A percentile compares a stretch with the other conserved stretches of the same genome.
Conservation (phyloP, 2,329 filamentous ascomycete genomes). For the Monilinia fructicola region DNA sequence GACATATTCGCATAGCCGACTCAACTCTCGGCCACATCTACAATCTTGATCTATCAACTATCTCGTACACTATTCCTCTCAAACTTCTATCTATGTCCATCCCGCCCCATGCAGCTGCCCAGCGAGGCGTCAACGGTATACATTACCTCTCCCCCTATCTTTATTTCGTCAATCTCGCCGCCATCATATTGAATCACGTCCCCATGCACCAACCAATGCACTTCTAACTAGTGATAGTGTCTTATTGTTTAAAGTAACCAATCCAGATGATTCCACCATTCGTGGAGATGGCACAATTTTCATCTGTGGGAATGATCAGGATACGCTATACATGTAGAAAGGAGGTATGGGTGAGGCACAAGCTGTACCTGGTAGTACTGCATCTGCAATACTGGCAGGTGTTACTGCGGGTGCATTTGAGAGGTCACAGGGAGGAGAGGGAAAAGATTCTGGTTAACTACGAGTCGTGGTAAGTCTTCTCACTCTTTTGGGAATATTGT, state of each 20-base stretch:
- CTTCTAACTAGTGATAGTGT: neutral
- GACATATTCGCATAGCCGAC: slow-evolving; percentile 33
- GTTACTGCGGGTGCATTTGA: slow-evolving; percentile 29
- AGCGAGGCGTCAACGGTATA: slow-evolving; percentile 35
- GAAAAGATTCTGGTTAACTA: slow-evolving; percentile 27
- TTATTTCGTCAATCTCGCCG: slow-evolving; percentile 36
- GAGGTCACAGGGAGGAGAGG: slow-evolving; percentile 2
- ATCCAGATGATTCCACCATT: slow-evolving; percentile 28
- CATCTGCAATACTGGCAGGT: slow-evolving; percentile 25
- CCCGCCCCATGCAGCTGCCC: slow-evolving; percentile 14
- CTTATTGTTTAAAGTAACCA: slow-evolving; percentile 11
- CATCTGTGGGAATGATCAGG: slow-evolving; percentile 22
- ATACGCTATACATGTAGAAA: slow-evolving; percentile 22
- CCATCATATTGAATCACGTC: slow-evolving; percentile 8
- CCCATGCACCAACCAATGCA: slow-evolving; percentile 1
- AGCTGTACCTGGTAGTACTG: slow-evolving; percentile 25
- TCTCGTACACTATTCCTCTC: slow-evolving; percentile 31
- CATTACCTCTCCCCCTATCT: slow-evolving; percentile 30
- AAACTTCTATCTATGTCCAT: slow-evolving; percentile 34
- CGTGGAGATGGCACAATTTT: slow-evolving; percentile 25
- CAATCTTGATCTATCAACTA: slow-evolving; percentile 30
- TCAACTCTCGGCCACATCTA: slow-evolving; percentile 32
- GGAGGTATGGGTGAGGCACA: neutral
- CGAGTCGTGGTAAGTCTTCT: slow-evolving; percentile 26
- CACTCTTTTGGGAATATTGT: neutral